Percentiles rank a stretch among this genome's conserved stretches.
These are phyloP conservation scores for Flaveria linearis DNA, from an alignment of 129 eudicot genomes.

Conservation along the genomic window DNA sequence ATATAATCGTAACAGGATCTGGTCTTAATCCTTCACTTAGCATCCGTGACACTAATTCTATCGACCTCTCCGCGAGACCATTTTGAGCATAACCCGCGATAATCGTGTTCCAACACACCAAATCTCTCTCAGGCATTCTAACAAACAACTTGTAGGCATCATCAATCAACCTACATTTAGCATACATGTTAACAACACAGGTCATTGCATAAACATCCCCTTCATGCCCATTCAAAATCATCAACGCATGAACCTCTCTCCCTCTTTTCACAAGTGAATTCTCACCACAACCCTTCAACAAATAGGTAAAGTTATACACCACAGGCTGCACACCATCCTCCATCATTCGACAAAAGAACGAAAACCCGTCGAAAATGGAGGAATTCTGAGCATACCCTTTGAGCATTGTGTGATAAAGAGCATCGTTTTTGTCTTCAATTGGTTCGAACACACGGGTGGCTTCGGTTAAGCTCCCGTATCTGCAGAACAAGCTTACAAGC, in stretches of 20 bases:
- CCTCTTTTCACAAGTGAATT: slow-evolving; percentile 47
- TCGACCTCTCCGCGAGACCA: slow-evolving; percentile 55
- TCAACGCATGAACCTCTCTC: slow-evolving; percentile 64
- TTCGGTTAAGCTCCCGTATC: slow-evolving; percentile 51
- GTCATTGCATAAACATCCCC: slow-evolving; percentile 68
- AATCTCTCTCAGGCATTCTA: slow-evolving; percentile 78
- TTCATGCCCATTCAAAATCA: slow-evolving; percentile 63
- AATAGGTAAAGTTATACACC: slow-evolving; percentile 68
- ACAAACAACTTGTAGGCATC: slow-evolving; percentile 86
- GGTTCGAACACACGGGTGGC: slow-evolving; percentile 82
- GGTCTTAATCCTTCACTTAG: slow-evolving; percentile 55
- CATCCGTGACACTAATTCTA: slow-evolving; percentile 66
- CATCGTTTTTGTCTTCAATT: slow-evolving; percentile 54
- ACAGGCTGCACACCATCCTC: slow-evolving; percentile 57
- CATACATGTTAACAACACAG: slow-evolving; percentile 77
- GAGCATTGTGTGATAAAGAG: slow-evolving; percentile 78
- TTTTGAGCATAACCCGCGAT: slow-evolving; percentile 77
- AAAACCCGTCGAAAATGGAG: slow-evolving; percentile 40
- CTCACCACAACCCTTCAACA: slow-evolving; percentile 79
- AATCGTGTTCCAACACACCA: slow-evolving; percentile 85
- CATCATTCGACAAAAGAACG: slow-evolving; percentile 59
- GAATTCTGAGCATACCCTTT: slow-evolving; percentile 65
- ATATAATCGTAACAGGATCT: slow-evolving; percentile 60
- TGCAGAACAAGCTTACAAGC: slow-evolving; percentile 70
- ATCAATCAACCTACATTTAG: slow-evolving; percentile 57